Conservation (phyloP, 345 rosid species). For the Eucalyptus victrix region DNA sequence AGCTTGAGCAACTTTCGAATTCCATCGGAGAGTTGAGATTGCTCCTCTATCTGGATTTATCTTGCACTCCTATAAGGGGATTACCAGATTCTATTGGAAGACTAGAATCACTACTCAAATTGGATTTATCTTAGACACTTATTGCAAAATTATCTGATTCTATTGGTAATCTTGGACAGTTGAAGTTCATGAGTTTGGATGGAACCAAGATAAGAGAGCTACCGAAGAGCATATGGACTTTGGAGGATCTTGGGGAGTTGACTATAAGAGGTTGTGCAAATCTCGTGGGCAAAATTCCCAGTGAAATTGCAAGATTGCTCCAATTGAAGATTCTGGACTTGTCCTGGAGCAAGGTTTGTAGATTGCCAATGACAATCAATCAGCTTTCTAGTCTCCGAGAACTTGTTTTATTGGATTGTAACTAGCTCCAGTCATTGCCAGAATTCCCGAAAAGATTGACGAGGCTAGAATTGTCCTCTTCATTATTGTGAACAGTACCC, state of each 20-base stretch:
- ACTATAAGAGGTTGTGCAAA: accelerated
- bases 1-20: accelerated
- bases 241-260: not conserved
- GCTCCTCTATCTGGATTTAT: not conserved
- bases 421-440: accelerated
- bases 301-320: not conserved
- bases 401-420: too few relatives aligned
- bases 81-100: not conserved
- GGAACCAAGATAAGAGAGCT: not conserved
- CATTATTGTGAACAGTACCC: accelerated
- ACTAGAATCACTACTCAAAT: not conserved
- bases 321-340: not conserved
- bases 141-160: not conserved
- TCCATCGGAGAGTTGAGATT: not conserved
- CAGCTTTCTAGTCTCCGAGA: too few relatives aligned
- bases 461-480: not conserved
- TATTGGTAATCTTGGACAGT: not conserved
- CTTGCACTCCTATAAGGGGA: accelerated
- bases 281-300: not conserved
- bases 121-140: accelerated
- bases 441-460: not conserved
- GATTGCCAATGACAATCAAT: not conserved
- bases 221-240: not conserved
- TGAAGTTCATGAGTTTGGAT: not conserved
- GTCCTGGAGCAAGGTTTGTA: not conserved